These are phyloP conservation scores for Fusarium floridanum DNA, from an alignment of 2,329 filamentous ascomycete species.

Conservation along the genomic window DNA sequence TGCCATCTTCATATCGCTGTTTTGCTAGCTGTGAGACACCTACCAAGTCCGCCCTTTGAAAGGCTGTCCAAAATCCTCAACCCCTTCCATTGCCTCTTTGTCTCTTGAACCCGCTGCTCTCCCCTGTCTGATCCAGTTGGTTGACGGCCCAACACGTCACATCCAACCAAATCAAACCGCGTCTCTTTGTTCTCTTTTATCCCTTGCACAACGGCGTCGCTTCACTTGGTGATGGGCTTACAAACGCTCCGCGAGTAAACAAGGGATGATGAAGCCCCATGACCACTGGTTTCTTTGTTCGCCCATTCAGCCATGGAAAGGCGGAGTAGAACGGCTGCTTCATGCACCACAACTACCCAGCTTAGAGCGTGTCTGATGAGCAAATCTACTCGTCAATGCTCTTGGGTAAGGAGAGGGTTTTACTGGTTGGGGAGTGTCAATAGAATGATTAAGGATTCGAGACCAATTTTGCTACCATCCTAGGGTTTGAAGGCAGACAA, in stretches of 20 bases:
- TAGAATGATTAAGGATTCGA: too few species aligned
- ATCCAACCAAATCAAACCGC: not conserved
- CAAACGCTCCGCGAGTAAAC: not conserved
- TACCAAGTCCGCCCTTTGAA: not conserved
- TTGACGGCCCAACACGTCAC: not conserved
- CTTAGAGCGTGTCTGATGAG: not conserved
- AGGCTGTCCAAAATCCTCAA: not conserved
- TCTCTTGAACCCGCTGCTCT: not conserved
- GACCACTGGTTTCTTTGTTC: conserved; percentile 23
- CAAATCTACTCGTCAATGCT: not conserved
- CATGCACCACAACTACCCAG: not conserved
- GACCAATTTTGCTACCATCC: not conserved
- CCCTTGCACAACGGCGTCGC: not conserved
- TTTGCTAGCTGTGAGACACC: not conserved
- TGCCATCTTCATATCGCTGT: not conserved
- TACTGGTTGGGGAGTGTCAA: not conserved
- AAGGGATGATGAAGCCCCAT: not conserved
- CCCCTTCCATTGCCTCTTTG: not conserved
- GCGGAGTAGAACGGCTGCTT: not conserved
- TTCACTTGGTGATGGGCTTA: not conserved
- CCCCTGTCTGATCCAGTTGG: not conserved
- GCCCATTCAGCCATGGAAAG: not conserved
- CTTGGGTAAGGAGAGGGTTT: not conserved
- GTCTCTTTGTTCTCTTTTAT: conserved; percentile 18
- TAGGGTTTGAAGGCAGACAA: not conserved